Conservation (phyloP, 805 yeast species). For the Phaffomyces antillensis region DNA sequence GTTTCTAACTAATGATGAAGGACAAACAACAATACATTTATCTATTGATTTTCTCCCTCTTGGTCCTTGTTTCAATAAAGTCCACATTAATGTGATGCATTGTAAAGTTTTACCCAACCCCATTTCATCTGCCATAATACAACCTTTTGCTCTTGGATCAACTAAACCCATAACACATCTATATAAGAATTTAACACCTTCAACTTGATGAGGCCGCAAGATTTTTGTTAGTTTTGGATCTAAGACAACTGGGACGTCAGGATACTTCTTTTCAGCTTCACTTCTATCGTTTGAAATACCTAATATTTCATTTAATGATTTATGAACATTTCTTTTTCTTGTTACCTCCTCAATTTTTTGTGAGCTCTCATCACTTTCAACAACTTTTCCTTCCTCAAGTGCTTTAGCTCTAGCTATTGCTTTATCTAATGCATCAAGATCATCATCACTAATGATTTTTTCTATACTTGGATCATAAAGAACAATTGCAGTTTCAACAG, state of each 20-base stretch:
- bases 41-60: slow-evolving; percentile 72
- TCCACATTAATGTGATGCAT: slow-evolving; percentile 90
- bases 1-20: slow-evolving; percentile 85
- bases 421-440: slow-evolving; percentile 26
- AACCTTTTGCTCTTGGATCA: slow-evolving; percentile 82
- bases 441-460: slow-evolving; percentile 22
- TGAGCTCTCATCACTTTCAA: slow-evolving; percentile 6
- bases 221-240: slow-evolving; percentile 83
- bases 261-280: slow-evolving; percentile 46
- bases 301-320: slow-evolving; percentile 69
- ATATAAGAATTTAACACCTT: slow-evolving; percentile 88
- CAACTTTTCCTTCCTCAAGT: slow-evolving; percentile 22
- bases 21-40: slow-evolving; percentile 90
- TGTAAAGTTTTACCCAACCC: slow-evolving; percentile 89
- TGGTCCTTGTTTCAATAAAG: slow-evolving; percentile 82
- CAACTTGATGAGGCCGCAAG: slow-evolving; percentile 92
- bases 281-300: slow-evolving; percentile 56
- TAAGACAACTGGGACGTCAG: slow-evolving; percentile 91
- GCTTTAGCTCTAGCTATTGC: slow-evolving; percentile 23
- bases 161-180: slow-evolving; percentile 85
- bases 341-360: slow-evolving; percentile 18
- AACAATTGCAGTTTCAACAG: slow-evolving; percentile 88
- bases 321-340: slow-evolving; percentile 43
- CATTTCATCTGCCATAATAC: slow-evolving; percentile 98
- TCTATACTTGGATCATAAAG: slow-evolving; percentile 94